These are phyloP conservation scores for Biscutella laevigata DNA, from an alignment of 441 rosid species.

Conservation along the genomic window DNA sequence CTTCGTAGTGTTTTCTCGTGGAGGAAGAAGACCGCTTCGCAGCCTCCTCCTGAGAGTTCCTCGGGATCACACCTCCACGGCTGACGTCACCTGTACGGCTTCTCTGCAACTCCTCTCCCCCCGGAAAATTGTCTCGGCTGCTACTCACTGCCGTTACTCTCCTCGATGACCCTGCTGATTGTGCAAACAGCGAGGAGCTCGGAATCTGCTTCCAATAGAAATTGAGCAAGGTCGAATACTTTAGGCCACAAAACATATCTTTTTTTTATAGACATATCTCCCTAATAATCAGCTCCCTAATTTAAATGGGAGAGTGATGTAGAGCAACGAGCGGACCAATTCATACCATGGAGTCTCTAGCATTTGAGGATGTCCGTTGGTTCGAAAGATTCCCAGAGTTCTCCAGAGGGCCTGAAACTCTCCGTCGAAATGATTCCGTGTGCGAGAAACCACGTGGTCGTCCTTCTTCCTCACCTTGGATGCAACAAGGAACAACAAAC, in stretches of 20 bases:
- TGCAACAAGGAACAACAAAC: conserved; percentile 19
- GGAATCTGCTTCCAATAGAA: conserved; percentile 37
- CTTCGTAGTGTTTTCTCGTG: conserved; percentile 55
- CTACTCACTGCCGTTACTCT: conserved; percentile 27
- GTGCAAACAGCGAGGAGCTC: conserved; percentile 37
- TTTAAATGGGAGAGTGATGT: no score
- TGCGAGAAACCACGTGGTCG: conserved; percentile 1
- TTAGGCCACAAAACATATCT: not conserved
- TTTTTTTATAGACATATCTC: no score
- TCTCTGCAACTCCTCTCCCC: conserved; percentile 22
- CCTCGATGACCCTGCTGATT: conserved; percentile 28
- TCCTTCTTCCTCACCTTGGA: conserved; percentile 46
- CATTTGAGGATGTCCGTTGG: conserved; percentile 36
- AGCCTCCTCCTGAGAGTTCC: conserved; percentile 33
- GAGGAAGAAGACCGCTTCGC: conserved; percentile 43
- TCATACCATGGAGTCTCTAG: conserved; percentile 43
- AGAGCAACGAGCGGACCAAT: not conserved
- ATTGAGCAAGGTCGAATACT: not conserved
- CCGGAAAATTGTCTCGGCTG: conserved; percentile 36
- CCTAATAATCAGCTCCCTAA: no score
- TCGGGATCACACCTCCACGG: conserved; percentile 23
- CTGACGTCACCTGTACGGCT: conserved; percentile 35
- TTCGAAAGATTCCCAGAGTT: conserved; percentile 41
- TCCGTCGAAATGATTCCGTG: conserved; percentile 43
- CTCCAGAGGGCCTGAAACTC: conserved; percentile 42